Conservation (phyloP, 192 early-diverging fungal genomes). For the Gryganskiella cystojenkinii region DNA sequence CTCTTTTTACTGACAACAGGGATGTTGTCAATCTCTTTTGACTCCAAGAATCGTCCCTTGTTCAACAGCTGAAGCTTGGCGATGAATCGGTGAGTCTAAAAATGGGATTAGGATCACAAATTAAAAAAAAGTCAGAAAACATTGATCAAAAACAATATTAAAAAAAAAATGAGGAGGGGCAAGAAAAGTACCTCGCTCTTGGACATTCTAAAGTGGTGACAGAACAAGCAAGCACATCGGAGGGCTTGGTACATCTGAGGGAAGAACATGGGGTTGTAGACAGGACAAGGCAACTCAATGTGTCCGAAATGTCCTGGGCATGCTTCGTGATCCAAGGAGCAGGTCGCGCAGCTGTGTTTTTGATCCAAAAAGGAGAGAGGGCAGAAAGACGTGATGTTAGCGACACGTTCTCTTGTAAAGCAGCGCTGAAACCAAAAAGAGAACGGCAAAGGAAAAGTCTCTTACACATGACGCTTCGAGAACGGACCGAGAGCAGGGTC, state of each 20-base stretch:
- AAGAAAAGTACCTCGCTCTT: slow-evolving; percentile 60
- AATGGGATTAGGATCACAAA: too few species aligned
- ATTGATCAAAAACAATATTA: too few species aligned
- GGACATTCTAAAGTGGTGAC: slow-evolving; percentile 82
- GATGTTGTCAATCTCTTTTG: slow-evolving; percentile 80
- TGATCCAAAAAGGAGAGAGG: slow-evolving; percentile 19
- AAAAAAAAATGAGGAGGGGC: neutral
- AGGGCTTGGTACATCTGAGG: slow-evolving; percentile 89
- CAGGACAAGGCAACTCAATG: slow-evolving; percentile 95
- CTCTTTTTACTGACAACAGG: slow-evolving; percentile 55
- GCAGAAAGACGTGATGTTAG: too few species aligned
- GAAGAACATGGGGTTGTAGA: slow-evolving; percentile 97
- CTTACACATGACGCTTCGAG: slow-evolving; percentile 79
- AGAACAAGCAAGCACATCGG: slow-evolving; percentile 89
- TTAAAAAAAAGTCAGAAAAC: too few species aligned
- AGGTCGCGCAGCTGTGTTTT: slow-evolving; percentile 98
- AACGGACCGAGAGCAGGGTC: slow-evolving; percentile 95
- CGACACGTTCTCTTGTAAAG: too few species aligned
- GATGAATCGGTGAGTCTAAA: slow-evolving; percentile 66
- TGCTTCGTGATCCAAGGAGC: slow-evolving; percentile 92
- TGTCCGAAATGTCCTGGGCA: slow-evolving; percentile 99
- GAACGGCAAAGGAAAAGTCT: neutral
- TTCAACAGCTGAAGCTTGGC: slow-evolving; percentile 89
- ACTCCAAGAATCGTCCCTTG: slow-evolving; percentile 87
- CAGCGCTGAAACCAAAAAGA: too few species aligned